Base-by-base conservation (phyloP, 1,284 basidiomycete species). In the Sporisorium sorghi region DNA sequence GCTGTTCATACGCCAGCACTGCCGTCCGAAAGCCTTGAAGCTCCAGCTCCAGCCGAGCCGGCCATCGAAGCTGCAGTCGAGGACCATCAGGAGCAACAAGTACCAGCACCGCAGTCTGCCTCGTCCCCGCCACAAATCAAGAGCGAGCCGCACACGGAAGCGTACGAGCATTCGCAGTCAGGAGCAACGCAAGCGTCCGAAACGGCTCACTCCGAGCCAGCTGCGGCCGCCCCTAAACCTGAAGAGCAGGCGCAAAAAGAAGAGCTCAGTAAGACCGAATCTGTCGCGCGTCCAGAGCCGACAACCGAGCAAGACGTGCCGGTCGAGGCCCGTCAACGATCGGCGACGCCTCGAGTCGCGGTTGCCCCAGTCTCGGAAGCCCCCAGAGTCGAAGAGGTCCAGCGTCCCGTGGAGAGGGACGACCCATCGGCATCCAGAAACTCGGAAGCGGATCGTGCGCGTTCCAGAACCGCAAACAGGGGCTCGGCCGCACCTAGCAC, bases 1-100 rank as follows among this genome's bases (percentile, higher is more conserved):
- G 37, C 51, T 7, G 48, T 72, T 14, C 63, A 67, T 30, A 63
- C 69, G n/a, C 63, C 69, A 7, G 54, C 59, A 6, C 39, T 57
- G 24, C 69, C 62, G 3, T 61, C 50, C 4, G 63, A 67, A 5
- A 57, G 37, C 19, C 57, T 26, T n/a, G 50, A 57, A 49, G 37
- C 28, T 32, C 35, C 46, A 39, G 43, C 21, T 12, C 14, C 51
- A 15, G 43, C 24, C 5, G 52, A 50, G 17, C 9, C 42, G 6
- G 15, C 33, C 3, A 8, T 11, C 11, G 65, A 53, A 4, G 11
- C 24, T 17, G 26, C 39, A 3, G 26, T 23, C 26, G 37, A 57
- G 21, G 43, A 56, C 5, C 12, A 11, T 24, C 26, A 42, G n/a
- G 43, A 53, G 40, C 28, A 12, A n/a, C 28, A 33, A n/a, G 48